phyloP scores from a whole-genome alignment of 2,329 filamentous ascomycete species.

The Coleophoma eucalyptorum region DNA sequence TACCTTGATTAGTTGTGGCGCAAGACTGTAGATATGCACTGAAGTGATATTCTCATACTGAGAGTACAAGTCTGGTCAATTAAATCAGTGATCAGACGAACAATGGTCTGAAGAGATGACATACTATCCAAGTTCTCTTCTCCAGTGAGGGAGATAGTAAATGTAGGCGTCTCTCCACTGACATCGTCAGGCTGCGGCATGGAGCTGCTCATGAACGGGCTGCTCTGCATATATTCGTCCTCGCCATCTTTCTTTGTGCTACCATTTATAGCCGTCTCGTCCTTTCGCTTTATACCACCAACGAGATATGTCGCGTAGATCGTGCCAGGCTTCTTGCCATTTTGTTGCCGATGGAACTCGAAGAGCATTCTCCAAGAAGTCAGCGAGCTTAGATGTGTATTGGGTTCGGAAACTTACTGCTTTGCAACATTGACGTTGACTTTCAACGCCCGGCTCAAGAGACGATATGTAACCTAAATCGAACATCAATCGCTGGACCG shows the following conservation, averaged over 20 bases:
- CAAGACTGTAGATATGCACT: slow-evolving; percentile 85
- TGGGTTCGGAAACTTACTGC: slow-evolving; percentile 49
- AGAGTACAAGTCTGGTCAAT: slow-evolving; percentile 53
- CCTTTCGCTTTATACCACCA: slow-evolving; percentile 58
- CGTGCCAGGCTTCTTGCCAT: slow-evolving; percentile 65
- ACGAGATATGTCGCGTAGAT: slow-evolving; percentile 93
- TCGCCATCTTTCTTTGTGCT: slow-evolving; percentile 50
- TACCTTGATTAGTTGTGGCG: slow-evolving; percentile 65
- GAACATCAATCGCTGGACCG: slow-evolving; percentile 4
- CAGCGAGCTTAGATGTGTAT: background rate
- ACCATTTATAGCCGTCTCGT: slow-evolving; percentile 31
- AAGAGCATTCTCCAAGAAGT: slow-evolving; percentile 67
- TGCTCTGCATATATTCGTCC: slow-evolving; percentile 63
- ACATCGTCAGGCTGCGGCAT: slow-evolving; percentile 49
- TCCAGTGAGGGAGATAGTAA: slow-evolving; percentile 61
- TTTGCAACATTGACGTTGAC: slow-evolving; percentile 87
- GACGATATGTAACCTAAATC: slow-evolving; percentile 76
- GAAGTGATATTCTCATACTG: slow-evolving; percentile 71
- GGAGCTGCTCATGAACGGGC: slow-evolving; percentile 64
- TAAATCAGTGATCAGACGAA: background rate
- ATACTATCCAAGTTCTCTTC: slow-evolving; percentile 66
- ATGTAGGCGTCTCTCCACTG: slow-evolving; percentile 48
- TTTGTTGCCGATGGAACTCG: slow-evolving; percentile 79
- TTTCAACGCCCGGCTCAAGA: slow-evolving; percentile 76
- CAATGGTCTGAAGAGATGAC: background rate